Evolutionary conservation across 805 yeast species (phyloP), one percentile per base, ranked within the genome.

Genomic region (Metschnikowia aberdeeniae): DNA sequence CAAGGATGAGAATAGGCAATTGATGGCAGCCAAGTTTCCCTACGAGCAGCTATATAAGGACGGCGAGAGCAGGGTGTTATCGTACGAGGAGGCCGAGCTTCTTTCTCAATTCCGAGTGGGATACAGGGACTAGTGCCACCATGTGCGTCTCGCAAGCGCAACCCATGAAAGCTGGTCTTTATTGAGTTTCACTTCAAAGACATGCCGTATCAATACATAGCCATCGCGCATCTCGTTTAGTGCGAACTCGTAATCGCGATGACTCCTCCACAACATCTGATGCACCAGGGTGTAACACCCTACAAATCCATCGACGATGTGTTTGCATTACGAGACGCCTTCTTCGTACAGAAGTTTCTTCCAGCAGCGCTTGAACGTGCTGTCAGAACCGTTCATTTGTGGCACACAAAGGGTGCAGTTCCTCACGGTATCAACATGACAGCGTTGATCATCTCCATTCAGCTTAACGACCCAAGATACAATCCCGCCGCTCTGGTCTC

Each of bases 401-500:
- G 77, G 54, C 63, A 66, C 33, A 71, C 85, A 2, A 70, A 86
- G 57, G 89, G 89, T 14, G 73, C 67, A 53, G 54, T 86, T 12
- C 90, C 93, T 1, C 93, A 84, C 59, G 82, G 84, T 0, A 70
- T 87, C 28, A 92, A 84, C 53, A 63, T 80, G 34, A 86, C 95
- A 0, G 72, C 82, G 0, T 64, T 77, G 34, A 56, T 86, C 13
- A 75, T 80, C 0, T 73, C 82, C n/a, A 69, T 81, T 0, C 56
- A 66, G 2, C 45, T 81, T 19, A 52, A 62, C 11, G 53, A 56
- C 17, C 34, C 34, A 7, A 82, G 78, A 47, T 70, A 70, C 29
- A 46, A 32, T 3, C 34, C 40, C 24, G 37, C 36, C 6, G 27
- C 54, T n/a, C 14, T 10, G 20, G 27, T 35, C 17, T 14, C 29